phyloP scores from a whole-genome alignment of 2,329 filamentous ascomycete genomes.

The Thelonectria blattea region DNA sequence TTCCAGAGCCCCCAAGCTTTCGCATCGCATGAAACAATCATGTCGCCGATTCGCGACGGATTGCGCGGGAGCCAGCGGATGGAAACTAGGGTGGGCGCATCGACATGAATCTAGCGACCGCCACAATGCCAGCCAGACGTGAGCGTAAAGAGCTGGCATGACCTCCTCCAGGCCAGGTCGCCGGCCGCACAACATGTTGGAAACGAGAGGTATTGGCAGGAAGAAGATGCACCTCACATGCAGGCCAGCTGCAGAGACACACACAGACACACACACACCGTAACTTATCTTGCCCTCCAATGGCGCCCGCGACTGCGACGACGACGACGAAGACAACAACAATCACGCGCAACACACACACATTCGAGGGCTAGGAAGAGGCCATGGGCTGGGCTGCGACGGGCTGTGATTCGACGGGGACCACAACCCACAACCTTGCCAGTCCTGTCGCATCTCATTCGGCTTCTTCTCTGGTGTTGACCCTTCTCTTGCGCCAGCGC shows the following conservation, averaged over 20 bases:
- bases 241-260: conserved; percentile 10
- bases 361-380: conserved; percentile 21
- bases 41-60: conserved; percentile 29
- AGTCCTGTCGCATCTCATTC: conserved; percentile 40
- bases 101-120: conserved; percentile 32
- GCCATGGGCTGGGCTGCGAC: conserved; percentile 35
- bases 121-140: conserved; percentile 29
- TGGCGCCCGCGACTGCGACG: conserved; percentile 7
- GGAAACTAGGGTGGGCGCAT: conserved; percentile 28
- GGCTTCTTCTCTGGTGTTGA: conserved; percentile 34
- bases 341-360: conserved; percentile 14
- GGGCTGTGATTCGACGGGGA: conserved; percentile 33
- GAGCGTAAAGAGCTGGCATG: not conserved
- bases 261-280: conserved; percentile 33
- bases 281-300: conserved; percentile 34
- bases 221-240: too few species aligned
- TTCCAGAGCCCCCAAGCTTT: conserved; percentile 19
- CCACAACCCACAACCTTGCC: conserved; percentile 26
- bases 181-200: conserved; percentile 11
- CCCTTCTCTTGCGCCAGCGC: conserved; percentile 37
- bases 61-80: conserved; percentile 31
- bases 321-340: conserved; percentile 5
- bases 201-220: too few species aligned
- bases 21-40: conserved; percentile 19
- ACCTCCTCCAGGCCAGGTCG: conserved; percentile 6